Base-by-base conservation (phyloP, 805 yeast species). In the Saccharomycopsis selenospora region DNA sequence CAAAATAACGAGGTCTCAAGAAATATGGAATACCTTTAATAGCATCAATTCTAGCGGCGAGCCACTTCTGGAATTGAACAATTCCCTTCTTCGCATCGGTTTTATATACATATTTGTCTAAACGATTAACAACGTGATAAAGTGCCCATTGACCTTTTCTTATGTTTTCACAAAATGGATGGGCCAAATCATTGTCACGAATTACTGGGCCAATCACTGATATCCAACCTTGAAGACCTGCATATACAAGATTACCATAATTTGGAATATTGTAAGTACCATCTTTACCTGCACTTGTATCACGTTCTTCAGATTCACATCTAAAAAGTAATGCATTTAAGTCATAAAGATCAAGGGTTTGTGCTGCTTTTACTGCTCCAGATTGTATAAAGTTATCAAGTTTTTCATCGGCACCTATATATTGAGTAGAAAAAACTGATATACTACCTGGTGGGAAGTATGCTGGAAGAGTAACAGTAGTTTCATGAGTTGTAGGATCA, bases 211-310 rank as follows among this genome's bases (percentile, higher is more conserved):
- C 73, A 55, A 91, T 64, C 1, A 80, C 82, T 0, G 87, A 71
- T 42, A 80, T 76, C 95, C 96, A 91, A 1, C 99, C 98, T 63
- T 88, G 95, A 20, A 93, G 67, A 8, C 99, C 99, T 36, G 96
- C 90, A 64, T 87, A 91, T 0, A 80, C 83, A 42, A 90, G 67
- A 13, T 69, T 68, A 0, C 97, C 97, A 62, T 74, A 68, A 26
- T 73, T 70, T 1, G 98, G 97, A 42, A 91, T 71, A 43, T 66
- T 62, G 65, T 93, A 91, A 0, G 76, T 76, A 7, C 96, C 96
- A 41, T 75, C 81, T 6, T 63, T 57, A 4, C 95, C 95, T 20
- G 66, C 73, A 55, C 90, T 78, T 10, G 79, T 75, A 60, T 90
- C 96, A 20, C 88, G 69, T 64, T 91, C 99, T 65, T 91, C 99